A percentile compares a stretch with the other conserved stretches of the same genome.
Evolutionary conservation across 768 basidiomycete genomes (phyloP).

Genomic region (Amanita rubescens): DNA sequence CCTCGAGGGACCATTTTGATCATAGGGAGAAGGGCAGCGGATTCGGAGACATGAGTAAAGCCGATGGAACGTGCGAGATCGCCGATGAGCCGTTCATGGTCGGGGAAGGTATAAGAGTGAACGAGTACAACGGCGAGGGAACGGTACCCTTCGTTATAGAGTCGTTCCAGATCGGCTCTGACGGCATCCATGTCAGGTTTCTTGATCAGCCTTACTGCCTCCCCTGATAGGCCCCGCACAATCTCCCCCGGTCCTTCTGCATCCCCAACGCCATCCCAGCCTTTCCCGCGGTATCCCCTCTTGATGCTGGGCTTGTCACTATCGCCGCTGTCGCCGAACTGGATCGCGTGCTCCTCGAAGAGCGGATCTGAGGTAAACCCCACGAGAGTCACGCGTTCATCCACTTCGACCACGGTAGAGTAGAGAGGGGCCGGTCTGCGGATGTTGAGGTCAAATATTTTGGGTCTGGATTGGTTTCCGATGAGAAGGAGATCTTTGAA

Average conservation of each 20-base stretch:
- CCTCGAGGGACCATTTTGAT: constrained; percentile 95
- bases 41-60: constrained; percentile 87
- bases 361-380: constrained; percentile 89
- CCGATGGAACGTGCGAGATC: constrained; percentile 69
- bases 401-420: constrained; percentile 62
- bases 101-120: constrained; percentile 88
- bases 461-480: constrained; percentile 90
- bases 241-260: constrained; percentile 79
- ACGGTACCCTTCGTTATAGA: constrained; percentile 79
- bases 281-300: constrained; percentile 62
- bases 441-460: constrained; percentile 93
- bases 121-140: constrained; percentile 85
- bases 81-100: constrained; percentile 74
- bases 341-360: constrained; percentile 65
- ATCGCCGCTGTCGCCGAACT: constrained; percentile 65
- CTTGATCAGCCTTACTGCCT: constrained; percentile 79
- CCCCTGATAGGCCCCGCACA: constrained; percentile 78
- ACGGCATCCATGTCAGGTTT: constrained; percentile 56
- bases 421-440: constrained; percentile 72
- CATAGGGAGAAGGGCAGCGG: constrained; percentile 83
- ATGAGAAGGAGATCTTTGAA: constrained; percentile 90
- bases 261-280: constrained; percentile 62
- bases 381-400: constrained; percentile 91
- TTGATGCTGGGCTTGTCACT: constrained; percentile 38
- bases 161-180: constrained; percentile 51